Base-by-base conservation (phyloP, 2,329 filamentous ascomycete genomes). In the Lachnellula arida region DNA sequence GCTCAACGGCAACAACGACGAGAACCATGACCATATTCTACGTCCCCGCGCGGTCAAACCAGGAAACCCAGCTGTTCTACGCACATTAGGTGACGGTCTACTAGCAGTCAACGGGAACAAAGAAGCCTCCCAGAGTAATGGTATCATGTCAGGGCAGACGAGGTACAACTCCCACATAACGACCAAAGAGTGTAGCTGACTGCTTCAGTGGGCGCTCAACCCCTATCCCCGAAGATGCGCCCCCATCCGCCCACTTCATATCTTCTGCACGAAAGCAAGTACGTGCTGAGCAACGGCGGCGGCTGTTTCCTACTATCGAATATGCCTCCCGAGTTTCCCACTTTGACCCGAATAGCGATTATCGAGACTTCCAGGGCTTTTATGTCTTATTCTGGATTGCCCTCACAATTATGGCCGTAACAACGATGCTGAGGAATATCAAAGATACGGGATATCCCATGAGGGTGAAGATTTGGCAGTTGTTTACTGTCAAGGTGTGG, bases 381-480 rank as follows among this genome's bases (percentile, higher is more conserved):
- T 99, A 97, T 75, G 90, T 94, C 53, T 82, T 99, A 39, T 99
- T 99, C 75, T 99, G 94, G 94, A 93, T 99, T 62, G 91, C 91
- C 9, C 79, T 99, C 57, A 90, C 89, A 64, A 96, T 99, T 72
- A 96, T 99, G 92, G 91, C 92, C 66, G 87, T 96, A 60, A 97
- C 93, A 2, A 89, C 89, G n/a, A 90, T 91, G 78, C 75, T 97
- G 67, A 85, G 93, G 67, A 97, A 96, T 72, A 84, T 94, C 68
- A 96, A 93, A 72, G 94, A 97, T 70, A 97, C 91, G 0, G 94
- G 94, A 22, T 89, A 87, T 69, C 89, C 92, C 15, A 76, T 97
- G 65, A 84, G 88, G 67, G 84, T 95, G 50, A 81, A 89, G 71
- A 95, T 97, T 63, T 97, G 92, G 90, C 81, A 81, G 53, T 76